Conservation (phyloP, 305 asterid species). For the Nicotiana rustica region DNA sequence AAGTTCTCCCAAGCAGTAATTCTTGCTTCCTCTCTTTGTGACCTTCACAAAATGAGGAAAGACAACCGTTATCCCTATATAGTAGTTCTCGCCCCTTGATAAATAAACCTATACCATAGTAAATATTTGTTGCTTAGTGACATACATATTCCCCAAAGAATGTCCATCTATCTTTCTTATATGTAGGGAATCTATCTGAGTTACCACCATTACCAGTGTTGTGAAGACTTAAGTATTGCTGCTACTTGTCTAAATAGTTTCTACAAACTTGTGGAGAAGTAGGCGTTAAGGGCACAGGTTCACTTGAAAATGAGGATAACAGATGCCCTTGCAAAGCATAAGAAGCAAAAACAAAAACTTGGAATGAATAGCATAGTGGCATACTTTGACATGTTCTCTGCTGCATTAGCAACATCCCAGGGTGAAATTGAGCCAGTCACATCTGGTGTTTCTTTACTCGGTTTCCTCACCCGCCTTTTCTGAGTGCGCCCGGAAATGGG, state of each 20-base stretch:
- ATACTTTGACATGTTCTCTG: constrained; percentile 62
- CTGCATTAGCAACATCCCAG: constrained; percentile 58
- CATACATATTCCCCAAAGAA: neutral
- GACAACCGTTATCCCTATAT: neutral
- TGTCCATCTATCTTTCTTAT: neutral
- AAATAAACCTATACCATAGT: neutral
- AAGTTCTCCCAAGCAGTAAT: constrained; percentile 82
- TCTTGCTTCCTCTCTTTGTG: constrained; percentile 72
- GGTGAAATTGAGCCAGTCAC: constrained; percentile 42
- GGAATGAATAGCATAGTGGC: neutral
- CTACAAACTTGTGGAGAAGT: neutral
- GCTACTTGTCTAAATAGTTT: constrained; percentile 10
- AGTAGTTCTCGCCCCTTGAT: neutral
- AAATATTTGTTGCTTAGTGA: neutral
- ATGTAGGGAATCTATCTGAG: neutral
- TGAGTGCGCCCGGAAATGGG: constrained; percentile 51
- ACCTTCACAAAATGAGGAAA: constrained; percentile 18
- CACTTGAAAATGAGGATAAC: neutral
- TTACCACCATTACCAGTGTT: neutral
- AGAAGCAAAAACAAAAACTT: constrained; percentile 12
- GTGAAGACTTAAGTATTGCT: neutral
- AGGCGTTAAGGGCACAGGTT: neutral
- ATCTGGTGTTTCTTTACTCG: constrained; percentile 43
- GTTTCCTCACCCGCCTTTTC: constrained; percentile 53
- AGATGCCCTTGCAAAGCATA: constrained; percentile 7